Conservation (phyloP, 257 asterid species). For the Scutellaria barbata region DNA sequence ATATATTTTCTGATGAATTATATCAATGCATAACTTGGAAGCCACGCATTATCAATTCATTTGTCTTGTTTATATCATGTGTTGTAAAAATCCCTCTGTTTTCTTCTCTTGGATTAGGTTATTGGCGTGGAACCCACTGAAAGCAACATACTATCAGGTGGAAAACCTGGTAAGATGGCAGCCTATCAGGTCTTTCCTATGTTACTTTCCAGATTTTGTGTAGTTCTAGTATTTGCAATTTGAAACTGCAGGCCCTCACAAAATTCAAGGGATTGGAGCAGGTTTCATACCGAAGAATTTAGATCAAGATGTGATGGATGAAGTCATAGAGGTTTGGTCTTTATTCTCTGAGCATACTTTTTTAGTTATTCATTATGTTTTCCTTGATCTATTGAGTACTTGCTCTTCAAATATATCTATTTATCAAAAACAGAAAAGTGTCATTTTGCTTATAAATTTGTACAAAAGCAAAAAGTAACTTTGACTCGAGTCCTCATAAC, state of each 20-base stretch:
- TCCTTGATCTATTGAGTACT: constrained; percentile 1
- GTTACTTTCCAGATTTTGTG: constrained; percentile 43
- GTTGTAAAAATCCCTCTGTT: constrained; percentile 20
- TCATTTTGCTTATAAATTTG: constrained; percentile 14
- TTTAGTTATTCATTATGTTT: neutral
- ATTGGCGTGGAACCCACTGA: constrained; percentile 96
- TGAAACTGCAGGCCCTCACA: constrained; percentile 99
- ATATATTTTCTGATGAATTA: constrained; percentile 3
- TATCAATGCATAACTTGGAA: neutral
- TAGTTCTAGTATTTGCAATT: constrained; percentile 71
- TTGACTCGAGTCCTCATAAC: neutral
- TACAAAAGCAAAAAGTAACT: neutral
- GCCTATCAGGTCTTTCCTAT: constrained; percentile 31
- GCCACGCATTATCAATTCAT: neutral
- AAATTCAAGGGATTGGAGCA: constrained; percentile 99
- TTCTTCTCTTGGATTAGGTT: constrained; percentile 51
- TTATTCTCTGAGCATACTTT: constrained; percentile 30
- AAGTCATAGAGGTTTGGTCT: constrained; percentile 82
- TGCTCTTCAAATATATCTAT: neutral
- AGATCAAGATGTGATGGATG: constrained; percentile 91
- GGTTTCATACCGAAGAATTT: constrained; percentile 96
- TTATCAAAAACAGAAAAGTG: neutral
- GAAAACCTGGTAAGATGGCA: constrained; percentile 91
- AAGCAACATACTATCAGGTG: constrained; percentile 93
- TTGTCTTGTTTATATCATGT: constrained; percentile 29